phyloP scores from a whole-genome alignment of 164 flowering plant species.

The Nymphaea thermarum region DNA sequence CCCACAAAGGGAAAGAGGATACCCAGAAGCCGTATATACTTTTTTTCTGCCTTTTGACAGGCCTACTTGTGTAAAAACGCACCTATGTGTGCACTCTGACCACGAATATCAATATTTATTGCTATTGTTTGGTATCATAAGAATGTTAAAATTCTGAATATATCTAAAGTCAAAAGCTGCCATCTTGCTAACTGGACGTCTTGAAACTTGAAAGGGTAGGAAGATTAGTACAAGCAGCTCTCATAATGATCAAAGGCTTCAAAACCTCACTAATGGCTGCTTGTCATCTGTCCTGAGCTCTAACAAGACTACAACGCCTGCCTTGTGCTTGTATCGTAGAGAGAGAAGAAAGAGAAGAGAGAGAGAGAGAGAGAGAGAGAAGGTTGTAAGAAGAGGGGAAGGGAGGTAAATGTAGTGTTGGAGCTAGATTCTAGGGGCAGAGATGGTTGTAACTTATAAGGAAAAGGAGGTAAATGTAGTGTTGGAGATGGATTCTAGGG shows the following conservation, averaged over 20 bases:
- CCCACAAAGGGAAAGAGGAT: conserved; percentile 1
- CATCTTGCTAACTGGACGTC: not conserved
- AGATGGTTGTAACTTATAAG: too few relatives aligned
- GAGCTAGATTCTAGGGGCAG: not conserved
- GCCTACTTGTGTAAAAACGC: not conserved
- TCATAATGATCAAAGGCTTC: not conserved
- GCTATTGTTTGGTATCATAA: not conserved
- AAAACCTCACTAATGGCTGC: not conserved
- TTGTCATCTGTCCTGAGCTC: not conserved
- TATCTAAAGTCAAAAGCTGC: conserved; percentile 5
- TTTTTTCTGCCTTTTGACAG: conserved; percentile 8
- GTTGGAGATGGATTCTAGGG: not conserved
- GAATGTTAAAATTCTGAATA: not conserved
- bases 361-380: not conserved
- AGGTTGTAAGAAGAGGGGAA: not conserved
- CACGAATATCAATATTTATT: not conserved
- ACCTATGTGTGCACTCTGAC: not conserved
- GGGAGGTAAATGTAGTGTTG: not conserved
- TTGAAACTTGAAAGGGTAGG: not conserved
- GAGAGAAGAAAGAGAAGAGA: not conserved
- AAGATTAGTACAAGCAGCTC: not conserved
- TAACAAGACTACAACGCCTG: not conserved
- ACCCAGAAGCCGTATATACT: not conserved
- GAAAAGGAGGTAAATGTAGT: conserved; percentile 11
- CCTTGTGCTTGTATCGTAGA: not conserved